Evolutionary conservation across 345 rosid species (phyloP).

Genomic region (Camelina laxa): DNA sequence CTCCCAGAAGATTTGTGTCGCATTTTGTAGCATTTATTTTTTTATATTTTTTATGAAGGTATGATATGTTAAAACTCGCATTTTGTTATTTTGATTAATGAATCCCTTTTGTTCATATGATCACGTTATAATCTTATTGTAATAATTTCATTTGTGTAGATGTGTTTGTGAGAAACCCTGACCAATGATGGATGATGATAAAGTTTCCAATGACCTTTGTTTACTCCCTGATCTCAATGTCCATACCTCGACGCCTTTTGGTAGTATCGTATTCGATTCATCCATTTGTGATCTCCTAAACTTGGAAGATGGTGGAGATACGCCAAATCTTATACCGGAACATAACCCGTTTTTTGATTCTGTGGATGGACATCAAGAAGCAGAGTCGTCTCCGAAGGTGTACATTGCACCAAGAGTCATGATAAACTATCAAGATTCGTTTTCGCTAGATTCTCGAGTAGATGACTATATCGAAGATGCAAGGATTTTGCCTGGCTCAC

Average conservation of each 20-base stretch:
- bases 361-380: neutral
- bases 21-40: neutral
- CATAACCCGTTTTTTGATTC: slow-evolving; percentile 36
- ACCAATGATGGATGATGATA: slow-evolving; percentile 36
- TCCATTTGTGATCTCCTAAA: slow-evolving; percentile 34
- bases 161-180: neutral
- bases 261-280: slow-evolving; percentile 31
- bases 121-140: neutral
- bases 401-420: slow-evolving; percentile 39
- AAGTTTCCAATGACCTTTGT: slow-evolving; percentile 33
- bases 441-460: slow-evolving; percentile 30
- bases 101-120: neutral
- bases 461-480: slow-evolving; percentile 37
- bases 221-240: slow-evolving; percentile 31
- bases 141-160: slow-evolving; percentile 13
- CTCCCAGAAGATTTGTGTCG: slow-evolving; percentile 14
- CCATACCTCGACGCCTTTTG: slow-evolving; percentile 4
- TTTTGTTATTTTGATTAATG: neutral
- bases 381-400: slow-evolving; percentile 33
- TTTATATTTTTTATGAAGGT: slow-evolving; percentile 36
- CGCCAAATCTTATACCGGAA: slow-evolving; percentile 27
- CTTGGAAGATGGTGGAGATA: slow-evolving; percentile 27
- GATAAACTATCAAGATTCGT: slow-evolving; percentile 37
- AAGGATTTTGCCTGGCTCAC: slow-evolving; percentile 32
- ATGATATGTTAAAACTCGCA: neutral